Conservation (phyloP, 2,329 filamentous ascomycete genomes). For the Aspergillus jensenii region DNA sequence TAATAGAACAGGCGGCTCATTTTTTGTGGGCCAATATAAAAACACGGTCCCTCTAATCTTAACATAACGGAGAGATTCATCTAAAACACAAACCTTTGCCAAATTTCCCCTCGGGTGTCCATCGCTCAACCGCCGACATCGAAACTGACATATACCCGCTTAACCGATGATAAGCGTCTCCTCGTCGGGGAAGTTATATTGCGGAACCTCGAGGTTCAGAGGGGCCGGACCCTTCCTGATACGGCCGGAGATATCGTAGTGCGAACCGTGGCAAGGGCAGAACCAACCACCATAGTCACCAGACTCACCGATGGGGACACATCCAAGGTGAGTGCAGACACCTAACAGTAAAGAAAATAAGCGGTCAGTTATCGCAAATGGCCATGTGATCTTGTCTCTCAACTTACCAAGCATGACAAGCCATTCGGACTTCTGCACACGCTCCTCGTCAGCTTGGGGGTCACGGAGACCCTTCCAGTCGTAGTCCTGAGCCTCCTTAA, state of each 20-base stretch:
- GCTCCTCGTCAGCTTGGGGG: slow-evolving; percentile 85
- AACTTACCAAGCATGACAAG: slow-evolving; percentile 89
- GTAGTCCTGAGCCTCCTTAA: slow-evolving; percentile 88
- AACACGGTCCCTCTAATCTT: slow-evolving; percentile 40
- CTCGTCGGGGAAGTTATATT: slow-evolving; percentile 91
- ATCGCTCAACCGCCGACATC: slow-evolving; percentile 1
- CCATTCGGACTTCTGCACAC: slow-evolving; percentile 98
- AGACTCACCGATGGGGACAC: slow-evolving; percentile 97
- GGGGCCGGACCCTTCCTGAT: slow-evolving; percentile 96
- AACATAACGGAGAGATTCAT: slow-evolving; percentile 34
- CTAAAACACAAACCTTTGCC: slow-evolving; percentile 29
- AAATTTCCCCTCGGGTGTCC: slow-evolving; percentile 11
- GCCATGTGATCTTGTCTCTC: background rate
- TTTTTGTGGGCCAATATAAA: slow-evolving; percentile 40
- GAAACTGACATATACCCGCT: slow-evolving; percentile 28
- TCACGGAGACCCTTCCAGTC: slow-evolving; percentile 83
- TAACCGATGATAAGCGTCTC: slow-evolving; percentile 91
- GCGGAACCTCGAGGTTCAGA: slow-evolving; percentile 92
- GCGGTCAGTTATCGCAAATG: background rate
- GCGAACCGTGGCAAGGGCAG: slow-evolving; percentile 99
- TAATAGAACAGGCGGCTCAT: slow-evolving; percentile 29
- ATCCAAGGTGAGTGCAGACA: slow-evolving; percentile 98
- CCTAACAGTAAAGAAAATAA: slow-evolving; percentile 50
- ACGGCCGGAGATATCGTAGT: slow-evolving; percentile 99
- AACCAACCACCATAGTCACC: slow-evolving; percentile 99